Conservation (phyloP, 164 flowering plant genomes). For the Malania oleifera region DNA sequence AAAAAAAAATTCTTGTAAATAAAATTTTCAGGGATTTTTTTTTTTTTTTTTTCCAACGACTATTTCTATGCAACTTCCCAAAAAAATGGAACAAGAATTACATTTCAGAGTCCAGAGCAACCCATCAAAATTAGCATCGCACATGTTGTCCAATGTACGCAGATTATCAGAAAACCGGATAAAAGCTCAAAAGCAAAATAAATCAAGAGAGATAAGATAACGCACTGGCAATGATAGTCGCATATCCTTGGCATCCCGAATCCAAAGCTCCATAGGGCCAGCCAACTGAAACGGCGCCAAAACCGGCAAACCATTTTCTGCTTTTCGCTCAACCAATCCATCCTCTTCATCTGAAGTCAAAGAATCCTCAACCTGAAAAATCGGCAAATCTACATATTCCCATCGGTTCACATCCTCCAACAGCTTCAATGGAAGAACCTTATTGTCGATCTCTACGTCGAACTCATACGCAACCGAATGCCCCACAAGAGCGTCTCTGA, state of each 20-base stretch:
- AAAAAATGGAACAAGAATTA: no score
- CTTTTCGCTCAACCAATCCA: constrained; percentile 34
- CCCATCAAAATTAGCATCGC: no score
- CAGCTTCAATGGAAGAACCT: constrained; percentile 74
- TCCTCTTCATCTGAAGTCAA: constrained; percentile 24
- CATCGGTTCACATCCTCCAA: constrained; percentile 82
- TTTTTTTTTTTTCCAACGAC: no score
- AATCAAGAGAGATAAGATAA: neutral
- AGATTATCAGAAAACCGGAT: no score
- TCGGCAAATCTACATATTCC: constrained; percentile 86
- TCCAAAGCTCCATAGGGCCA: constrained; percentile 98
- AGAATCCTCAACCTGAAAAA: constrained; percentile 45
- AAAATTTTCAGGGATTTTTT: no score
- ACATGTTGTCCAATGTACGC: neutral
- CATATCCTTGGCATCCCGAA: constrained; percentile 88
- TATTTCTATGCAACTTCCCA: no score
- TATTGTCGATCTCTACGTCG: constrained; percentile 69
- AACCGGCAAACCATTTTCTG: constrained; percentile 43
- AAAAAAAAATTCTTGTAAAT: no score
- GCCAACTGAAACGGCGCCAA: constrained; percentile 91
- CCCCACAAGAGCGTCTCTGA: constrained; percentile 71
- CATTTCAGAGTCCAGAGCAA: no score
- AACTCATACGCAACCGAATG: constrained; percentile 83
- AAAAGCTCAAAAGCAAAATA: neutral
- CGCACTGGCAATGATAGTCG: constrained; percentile 78